Evolutionary conservation across 805 yeast species (phyloP).

Genomic region (Candida rishiriensis): DNA sequence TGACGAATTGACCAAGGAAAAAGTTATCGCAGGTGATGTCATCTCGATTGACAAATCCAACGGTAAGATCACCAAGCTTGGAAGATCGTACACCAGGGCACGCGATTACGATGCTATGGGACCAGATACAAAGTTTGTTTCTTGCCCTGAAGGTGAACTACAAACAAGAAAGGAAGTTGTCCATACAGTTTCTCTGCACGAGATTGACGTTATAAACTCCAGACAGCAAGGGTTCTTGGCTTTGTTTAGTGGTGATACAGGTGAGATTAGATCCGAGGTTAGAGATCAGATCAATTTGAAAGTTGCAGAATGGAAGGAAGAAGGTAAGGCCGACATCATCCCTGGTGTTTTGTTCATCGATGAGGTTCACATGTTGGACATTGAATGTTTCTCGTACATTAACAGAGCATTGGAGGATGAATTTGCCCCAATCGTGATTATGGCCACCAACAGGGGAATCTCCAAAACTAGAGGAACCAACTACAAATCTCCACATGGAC

Average conservation of each 20-base stretch:
- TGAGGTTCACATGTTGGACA: constrained; percentile 97
- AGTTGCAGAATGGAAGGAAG: constrained; percentile 95
- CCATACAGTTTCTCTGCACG: constrained; percentile 95
- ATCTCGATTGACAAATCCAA: constrained; percentile 96
- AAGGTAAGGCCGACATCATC: constrained; percentile 94
- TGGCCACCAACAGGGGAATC: constrained; percentile 94
- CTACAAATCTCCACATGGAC: constrained; percentile 91
- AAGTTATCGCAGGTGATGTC: constrained; percentile 93
- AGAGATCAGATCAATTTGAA: constrained; percentile 50
- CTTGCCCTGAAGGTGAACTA: constrained; percentile 97
- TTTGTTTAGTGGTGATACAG: constrained; percentile 75
- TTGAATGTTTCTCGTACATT: constrained; percentile 91
- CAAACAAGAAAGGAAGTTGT: constrained; percentile 97
- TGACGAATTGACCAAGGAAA: constrained; percentile 91
- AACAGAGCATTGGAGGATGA: constrained; percentile 90
- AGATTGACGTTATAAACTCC: constrained; percentile 93
- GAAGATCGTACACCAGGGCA: constrained; percentile 97
- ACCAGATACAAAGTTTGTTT: constrained; percentile 83
- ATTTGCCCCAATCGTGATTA: constrained; percentile 90
- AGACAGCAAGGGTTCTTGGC: constrained; percentile 72
- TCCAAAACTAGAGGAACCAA: constrained; percentile 89
- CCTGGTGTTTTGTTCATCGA: constrained; percentile 98
- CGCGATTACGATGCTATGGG: constrained; percentile 98
- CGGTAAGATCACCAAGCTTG: constrained; percentile 95
- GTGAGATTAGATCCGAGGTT: constrained; percentile 88